phyloP scores from a whole-genome alignment of 164 flowering plant species.

The Magnolia changhungtana region DNA sequence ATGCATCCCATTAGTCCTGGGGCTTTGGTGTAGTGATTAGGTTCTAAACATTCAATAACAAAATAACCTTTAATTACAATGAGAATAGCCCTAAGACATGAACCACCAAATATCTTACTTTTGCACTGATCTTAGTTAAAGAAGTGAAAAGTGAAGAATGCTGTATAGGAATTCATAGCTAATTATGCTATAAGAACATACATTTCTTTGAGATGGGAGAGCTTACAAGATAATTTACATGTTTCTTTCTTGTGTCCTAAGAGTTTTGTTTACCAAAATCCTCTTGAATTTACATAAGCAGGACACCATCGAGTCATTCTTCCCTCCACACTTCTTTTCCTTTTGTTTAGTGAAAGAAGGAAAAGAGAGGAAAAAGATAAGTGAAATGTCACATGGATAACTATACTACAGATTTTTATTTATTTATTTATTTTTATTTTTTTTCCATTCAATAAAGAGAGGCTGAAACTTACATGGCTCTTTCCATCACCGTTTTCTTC shows the following conservation, averaged over 20 bases:
- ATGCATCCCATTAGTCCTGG: too few species aligned
- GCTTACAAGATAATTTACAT: background rate
- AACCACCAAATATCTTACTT: background rate
- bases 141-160: background rate
- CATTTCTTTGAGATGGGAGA: background rate
- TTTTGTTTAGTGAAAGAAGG: background rate
- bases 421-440: too few species aligned
- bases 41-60: too few species aligned
- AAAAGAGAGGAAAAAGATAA: background rate
- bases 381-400: background rate
- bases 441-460: background rate
- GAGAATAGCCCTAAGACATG: too few species aligned
- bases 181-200: background rate
- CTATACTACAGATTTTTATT: background rate
- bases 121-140: background rate
- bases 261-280: background rate
- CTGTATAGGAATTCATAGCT: background rate
- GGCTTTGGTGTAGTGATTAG: too few species aligned
- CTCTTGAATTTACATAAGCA: background rate
- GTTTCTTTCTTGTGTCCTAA: background rate
- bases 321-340: background rate
- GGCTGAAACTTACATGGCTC: background rate
- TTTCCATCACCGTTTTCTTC: slow-evolving; percentile 32
- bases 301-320: background rate
- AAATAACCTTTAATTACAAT: too few species aligned